Percentiles rank a stretch among this genome's conserved stretches.
Conservation (phyloP, 352 stramenopile genomes). For the Phytophthora megakarya region DNA sequence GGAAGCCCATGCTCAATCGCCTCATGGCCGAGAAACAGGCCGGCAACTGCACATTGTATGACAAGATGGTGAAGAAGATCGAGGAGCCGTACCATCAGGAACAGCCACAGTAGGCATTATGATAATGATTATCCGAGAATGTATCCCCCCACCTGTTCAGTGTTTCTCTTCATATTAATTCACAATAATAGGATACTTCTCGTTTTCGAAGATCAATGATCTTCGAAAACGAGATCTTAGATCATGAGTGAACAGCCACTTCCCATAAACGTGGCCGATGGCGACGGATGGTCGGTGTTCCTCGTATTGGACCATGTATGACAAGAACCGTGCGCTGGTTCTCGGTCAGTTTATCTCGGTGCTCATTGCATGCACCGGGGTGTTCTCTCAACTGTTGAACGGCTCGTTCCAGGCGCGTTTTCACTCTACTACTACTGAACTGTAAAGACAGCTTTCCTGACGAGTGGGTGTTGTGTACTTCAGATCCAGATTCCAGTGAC, state of each 20-base stretch:
- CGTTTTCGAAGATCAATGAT: no score
- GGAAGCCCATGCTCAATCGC: slow-evolving; percentile 81
- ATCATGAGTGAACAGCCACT: neutral
- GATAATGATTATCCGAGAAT: no score
- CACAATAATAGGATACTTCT: neutral
- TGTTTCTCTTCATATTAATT: no score
- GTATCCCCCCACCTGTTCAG: no score
- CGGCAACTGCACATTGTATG: slow-evolving; percentile 63
- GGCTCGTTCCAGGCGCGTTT: slow-evolving; percentile 70
- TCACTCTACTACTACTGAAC: neutral
- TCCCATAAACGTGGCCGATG: slow-evolving; percentile 14
- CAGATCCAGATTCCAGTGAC: slow-evolving; percentile 80
- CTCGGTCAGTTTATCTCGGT: slow-evolving; percentile 90
- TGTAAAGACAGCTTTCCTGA: neutral
- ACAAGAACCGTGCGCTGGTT: slow-evolving; percentile 63
- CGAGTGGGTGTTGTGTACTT: slow-evolving; percentile 8
- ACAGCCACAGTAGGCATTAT: no score
- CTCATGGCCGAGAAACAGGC: slow-evolving; percentile 73
- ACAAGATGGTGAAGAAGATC: slow-evolving; percentile 82
- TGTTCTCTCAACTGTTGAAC: slow-evolving; percentile 87
- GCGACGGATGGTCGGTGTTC: slow-evolving; percentile 8
- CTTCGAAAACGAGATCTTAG: no score
- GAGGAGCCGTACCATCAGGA: slow-evolving; percentile 68
- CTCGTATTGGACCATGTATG: slow-evolving; percentile 33
- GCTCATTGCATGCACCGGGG: slow-evolving; percentile 85